A percentile compares a stretch with the other conserved stretches of the same genome.
Evolutionary conservation across 106 monocot genomes (phyloP).

Genomic region (Apostasia shenzhenica): DNA sequence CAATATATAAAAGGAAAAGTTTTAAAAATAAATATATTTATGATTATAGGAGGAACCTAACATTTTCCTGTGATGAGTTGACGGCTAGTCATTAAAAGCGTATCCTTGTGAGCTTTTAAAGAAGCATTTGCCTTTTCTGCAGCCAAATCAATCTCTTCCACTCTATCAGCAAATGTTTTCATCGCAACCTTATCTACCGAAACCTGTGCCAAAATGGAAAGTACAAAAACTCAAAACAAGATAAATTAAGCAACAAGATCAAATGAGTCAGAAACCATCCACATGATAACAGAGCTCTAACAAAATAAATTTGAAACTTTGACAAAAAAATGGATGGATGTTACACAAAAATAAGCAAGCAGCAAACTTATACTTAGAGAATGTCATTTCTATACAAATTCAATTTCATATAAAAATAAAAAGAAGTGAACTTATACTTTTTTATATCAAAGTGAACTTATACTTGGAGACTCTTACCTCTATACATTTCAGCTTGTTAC

Average conservation of each 20-base stretch:
- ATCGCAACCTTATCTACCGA: constrained; percentile 79
- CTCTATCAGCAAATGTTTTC: constrained; percentile 61
- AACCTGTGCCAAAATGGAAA: constrained; percentile 35
- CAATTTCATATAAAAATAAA: too few relatives aligned
- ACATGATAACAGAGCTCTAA: not conserved
- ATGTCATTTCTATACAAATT: too few relatives aligned
- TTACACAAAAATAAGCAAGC: not conserved
- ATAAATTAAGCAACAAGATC: not conserved
- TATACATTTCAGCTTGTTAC: constrained; percentile 44
- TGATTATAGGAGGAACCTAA: constrained; percentile 18
- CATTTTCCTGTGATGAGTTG: constrained; percentile 84
- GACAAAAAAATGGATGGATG: not conserved
- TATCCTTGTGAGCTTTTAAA: constrained; percentile 72
- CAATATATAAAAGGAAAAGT: too few relatives aligned
- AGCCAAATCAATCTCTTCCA: constrained; percentile 66
- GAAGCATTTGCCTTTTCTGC: constrained; percentile 66
- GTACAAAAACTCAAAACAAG: constrained; percentile 3
- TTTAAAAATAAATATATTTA: not conserved
- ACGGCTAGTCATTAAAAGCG: constrained; percentile 79
- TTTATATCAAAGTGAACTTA: too few relatives aligned
- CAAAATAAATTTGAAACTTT: not conserved
- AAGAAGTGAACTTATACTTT: too few relatives aligned
- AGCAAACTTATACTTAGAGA: too few relatives aligned
- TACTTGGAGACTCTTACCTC: constrained; percentile 37
- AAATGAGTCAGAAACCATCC: not conserved